A percentile compares a stretch with the other conserved stretches of the same genome.
phyloP scores from a whole-genome alignment of 108 stramenopile species.

The Cyclotella baltica region DNA sequence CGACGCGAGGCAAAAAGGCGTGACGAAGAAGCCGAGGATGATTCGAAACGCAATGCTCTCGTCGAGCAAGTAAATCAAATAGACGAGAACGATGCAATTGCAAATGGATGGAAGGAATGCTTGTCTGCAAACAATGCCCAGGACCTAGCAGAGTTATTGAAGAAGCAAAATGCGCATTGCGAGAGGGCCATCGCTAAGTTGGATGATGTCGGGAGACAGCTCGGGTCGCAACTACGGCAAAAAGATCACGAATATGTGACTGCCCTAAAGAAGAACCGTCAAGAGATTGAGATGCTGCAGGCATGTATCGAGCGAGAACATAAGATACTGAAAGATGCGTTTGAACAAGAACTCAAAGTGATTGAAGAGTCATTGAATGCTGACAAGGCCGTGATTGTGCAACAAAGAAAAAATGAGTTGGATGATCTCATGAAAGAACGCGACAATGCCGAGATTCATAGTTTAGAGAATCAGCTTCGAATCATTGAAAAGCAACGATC shows the following conservation, averaged over 20 bases:
- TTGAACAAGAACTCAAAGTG: constrained; percentile 41
- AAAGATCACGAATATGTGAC: constrained; percentile 56
- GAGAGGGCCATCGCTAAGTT: constrained; percentile 41
- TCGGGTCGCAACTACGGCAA: constrained; percentile 38
- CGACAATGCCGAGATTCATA: constrained; percentile 24
- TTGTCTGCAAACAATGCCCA: constrained; percentile 28
- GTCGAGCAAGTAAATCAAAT: neutral
- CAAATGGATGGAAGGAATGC: constrained; percentile 43
- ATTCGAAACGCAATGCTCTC: constrained; percentile 19
- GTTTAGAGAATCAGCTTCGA: constrained; percentile 29
- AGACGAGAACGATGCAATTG: constrained; percentile 15
- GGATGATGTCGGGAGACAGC: constrained; percentile 30
- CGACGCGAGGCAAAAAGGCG: constrained; percentile 32
- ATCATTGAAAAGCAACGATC: constrained; percentile 32
- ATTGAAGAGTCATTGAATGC: constrained; percentile 45
- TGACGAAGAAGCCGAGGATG: constrained; percentile 11
- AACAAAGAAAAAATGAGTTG: constrained; percentile 29
- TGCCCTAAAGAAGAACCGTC: constrained; percentile 45
- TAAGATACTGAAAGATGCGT: constrained; percentile 32
- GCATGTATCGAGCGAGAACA: constrained; percentile 41
- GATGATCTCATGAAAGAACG: constrained; percentile 44
- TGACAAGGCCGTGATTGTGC: constrained; percentile 22
- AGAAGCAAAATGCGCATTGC: constrained; percentile 32
- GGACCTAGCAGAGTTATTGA: constrained; percentile 32
- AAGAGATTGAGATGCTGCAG: constrained; percentile 41